Percentiles rank a stretch among this genome's conserved stretches.
Evolutionary conservation across 208 protist genomes (phyloP).

Genomic region (Trichomonas vaginalis): DNA sequence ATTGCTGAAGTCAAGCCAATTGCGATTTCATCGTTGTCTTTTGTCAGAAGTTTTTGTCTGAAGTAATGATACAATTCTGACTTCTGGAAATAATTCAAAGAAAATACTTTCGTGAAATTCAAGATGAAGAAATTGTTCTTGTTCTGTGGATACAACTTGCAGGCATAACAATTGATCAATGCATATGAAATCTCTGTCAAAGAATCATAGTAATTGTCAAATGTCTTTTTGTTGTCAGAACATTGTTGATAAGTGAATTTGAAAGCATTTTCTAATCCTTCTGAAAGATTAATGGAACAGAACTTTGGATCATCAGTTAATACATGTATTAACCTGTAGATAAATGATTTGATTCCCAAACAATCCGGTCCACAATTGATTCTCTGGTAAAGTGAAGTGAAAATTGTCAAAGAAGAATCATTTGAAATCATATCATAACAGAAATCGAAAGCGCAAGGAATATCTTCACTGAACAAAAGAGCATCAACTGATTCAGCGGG

Average conservation of each 20-base stretch:
- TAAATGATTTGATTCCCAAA: not conserved
- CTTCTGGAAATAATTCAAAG: not conserved
- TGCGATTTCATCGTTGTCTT: not conserved
- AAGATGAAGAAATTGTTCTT: not conserved
- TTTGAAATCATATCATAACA: not conserved
- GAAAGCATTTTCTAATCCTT: not conserved
- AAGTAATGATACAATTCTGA: not conserved
- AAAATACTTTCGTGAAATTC: not conserved
- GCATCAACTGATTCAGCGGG: not conserved
- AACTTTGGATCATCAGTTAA: not conserved
- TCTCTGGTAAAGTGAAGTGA: not conserved
- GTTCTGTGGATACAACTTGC: no score
- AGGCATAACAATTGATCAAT: not conserved
- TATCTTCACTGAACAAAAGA: not conserved
- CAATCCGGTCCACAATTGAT: not conserved
- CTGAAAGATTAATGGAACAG: not conserved
- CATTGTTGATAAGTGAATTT: not conserved
- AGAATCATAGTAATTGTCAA: not conserved
- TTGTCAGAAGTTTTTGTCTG: not conserved
- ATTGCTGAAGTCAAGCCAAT: not conserved
- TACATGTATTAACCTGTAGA: not conserved
- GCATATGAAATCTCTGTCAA: not conserved
- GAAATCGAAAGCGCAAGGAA: not conserved
- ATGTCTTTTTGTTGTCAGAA: not conserved
- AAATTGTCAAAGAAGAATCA: not conserved